Conservation (phyloP, 441 rosid genomes). For the Populus hybrid region DNA sequence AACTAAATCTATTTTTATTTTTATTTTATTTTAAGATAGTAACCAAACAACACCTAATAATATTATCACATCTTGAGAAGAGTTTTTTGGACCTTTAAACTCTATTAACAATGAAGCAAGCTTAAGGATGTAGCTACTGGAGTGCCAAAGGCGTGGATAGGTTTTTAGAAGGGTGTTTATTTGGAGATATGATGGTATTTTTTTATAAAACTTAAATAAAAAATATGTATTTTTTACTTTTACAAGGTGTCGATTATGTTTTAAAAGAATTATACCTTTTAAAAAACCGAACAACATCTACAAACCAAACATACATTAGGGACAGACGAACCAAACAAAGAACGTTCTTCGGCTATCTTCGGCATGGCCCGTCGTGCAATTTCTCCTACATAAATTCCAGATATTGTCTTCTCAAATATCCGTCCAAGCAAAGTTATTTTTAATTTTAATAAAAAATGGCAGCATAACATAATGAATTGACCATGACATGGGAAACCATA, state of each 20-base stretch:
- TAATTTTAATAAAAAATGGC: conserved; percentile 16
- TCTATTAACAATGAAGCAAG: neutral
- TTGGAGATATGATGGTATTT: too few species aligned
- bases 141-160: conserved; percentile 50
- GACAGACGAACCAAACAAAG: conserved; percentile 45
- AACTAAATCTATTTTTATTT: too few species aligned
- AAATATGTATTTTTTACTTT: too few species aligned
- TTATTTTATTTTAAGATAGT: too few species aligned
- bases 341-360: conserved; percentile 59
- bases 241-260: too few species aligned
- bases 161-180: conserved; percentile 13
- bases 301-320: conserved; percentile 15
- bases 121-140: conserved; percentile 32
- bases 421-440: conserved; percentile 9
- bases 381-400: conserved; percentile 94
- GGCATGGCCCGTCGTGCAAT: conserved; percentile 60
- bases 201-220: too few species aligned
- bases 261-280: too few species aligned
- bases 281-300: too few species aligned
- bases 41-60: too few species aligned
- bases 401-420: conserved; percentile 90
- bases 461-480: neutral
- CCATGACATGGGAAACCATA: neutral
- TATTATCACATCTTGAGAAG: neutral
- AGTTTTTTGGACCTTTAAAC: neutral